Base-by-base conservation (phyloP, 495 filamentous ascomycete species). In the Hyaloscypha variabilis region DNA sequence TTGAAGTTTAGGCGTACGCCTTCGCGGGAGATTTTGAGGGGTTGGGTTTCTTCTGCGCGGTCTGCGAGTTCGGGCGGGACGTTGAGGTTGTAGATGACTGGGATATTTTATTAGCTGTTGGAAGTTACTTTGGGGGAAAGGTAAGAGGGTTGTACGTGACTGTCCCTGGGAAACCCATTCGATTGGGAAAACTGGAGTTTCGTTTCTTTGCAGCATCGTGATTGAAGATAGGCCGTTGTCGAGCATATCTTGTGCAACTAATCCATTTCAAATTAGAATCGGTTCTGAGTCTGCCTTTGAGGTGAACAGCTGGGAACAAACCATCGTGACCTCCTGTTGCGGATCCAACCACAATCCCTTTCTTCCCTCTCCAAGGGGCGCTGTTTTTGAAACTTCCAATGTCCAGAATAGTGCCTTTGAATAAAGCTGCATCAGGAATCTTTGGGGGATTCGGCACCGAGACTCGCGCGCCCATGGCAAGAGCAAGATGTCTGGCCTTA, bases 271-370 rank as follows among this genome's bases (percentile, higher is more conserved):
- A n/a, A n/a, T n/a, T n/a, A 36, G 31, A 13, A 13, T 6, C 31
- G 31, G 13, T 6, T 36, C 31, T 6, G 31, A 5, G 13, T 36
- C 13, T 13, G 31, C 13, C 31, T 36, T 5, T 36, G n/a, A n/a
- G n/a, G n/a, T n/a, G n/a, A n/a, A n/a, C n/a, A n/a, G n/a, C n/a
- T n/a, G n/a, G n/a, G n/a, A 36, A 36, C 31, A 36, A 36, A 36
- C 31, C 88, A 71, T 90, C 88, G 66, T 89, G 86, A 11, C 79
- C 87, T 8, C 84, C 87, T 67, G 88, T 90, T 67, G 86, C 85
- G 46, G 82, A 83, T 24, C 88, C 88, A 19, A 91, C 77, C 0
- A 90, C 82, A 25, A 90, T 71, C 1, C 79, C 87, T 67, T 84
- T 86, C 70, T 87, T 87, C 8, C 61, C 61, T 13, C 31, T 83